A percentile compares a stretch with the other conserved stretches of the same genome.
Evolutionary conservation across 371 early-diverging fungal species (phyloP).

Genomic region (Rhizopus arrhizus): DNA sequence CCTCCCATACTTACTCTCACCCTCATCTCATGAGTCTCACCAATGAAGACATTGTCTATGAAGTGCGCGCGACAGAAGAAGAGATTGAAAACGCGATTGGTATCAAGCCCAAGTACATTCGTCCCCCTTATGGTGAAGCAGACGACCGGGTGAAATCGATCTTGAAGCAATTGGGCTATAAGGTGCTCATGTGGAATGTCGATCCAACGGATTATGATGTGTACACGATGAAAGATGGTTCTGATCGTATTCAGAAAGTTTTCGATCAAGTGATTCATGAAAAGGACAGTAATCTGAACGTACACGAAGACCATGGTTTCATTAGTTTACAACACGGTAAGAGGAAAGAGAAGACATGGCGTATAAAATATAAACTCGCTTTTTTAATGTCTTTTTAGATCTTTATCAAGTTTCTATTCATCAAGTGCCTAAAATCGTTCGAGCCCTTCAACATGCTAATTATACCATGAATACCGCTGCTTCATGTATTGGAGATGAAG

Average conservation of each 20-base stretch:
- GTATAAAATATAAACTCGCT: neutral
- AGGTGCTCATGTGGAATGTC: slow-evolving; percentile 55
- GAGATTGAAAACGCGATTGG: slow-evolving; percentile 52
- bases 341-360: neutral
- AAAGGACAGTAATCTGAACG: slow-evolving; percentile 27
- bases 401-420: slow-evolving; percentile 44
- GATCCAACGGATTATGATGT: slow-evolving; percentile 50
- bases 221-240: slow-evolving; percentile 23
- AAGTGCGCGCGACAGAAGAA: slow-evolving; percentile 47
- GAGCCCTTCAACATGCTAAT: slow-evolving; percentile 25
- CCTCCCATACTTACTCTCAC: slow-evolving; percentile 57
- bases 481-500: slow-evolving; percentile 37
- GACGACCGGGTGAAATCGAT: slow-evolving; percentile 51
- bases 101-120: slow-evolving; percentile 56
- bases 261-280: slow-evolving; percentile 26
- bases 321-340: slow-evolving; percentile 49
- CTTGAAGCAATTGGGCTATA: slow-evolving; percentile 49
- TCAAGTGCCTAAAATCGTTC: slow-evolving; percentile 43
- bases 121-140: slow-evolving; percentile 63
- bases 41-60: slow-evolving; percentile 36
- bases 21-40: slow-evolving; percentile 42
- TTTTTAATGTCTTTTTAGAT: slow-evolving; percentile 27
- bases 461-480: slow-evolving; percentile 41
- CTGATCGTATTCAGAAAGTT: slow-evolving; percentile 23
- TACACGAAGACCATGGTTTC: slow-evolving; percentile 37